Conservation (phyloP, 306 rosid genomes). For the Casuarina equisetifolia region DNA sequence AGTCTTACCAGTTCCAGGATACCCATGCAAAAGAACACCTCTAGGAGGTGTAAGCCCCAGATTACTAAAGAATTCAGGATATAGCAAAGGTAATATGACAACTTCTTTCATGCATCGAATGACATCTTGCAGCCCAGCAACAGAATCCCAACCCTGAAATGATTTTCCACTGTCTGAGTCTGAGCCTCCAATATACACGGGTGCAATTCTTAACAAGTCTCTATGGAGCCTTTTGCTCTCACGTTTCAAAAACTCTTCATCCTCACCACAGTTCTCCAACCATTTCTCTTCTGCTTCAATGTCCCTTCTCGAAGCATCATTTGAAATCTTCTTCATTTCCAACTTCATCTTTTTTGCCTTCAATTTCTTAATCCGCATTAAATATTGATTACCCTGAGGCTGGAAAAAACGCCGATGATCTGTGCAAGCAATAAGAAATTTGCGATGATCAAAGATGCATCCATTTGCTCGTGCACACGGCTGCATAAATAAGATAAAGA, state of each 20-base stretch:
- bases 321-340: constrained; percentile 77
- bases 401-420: constrained; percentile 90
- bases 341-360: constrained; percentile 84
- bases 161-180: constrained; percentile 53
- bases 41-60: constrained; percentile 95
- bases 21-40: constrained; percentile 95
- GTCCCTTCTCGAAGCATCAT: constrained; percentile 79
- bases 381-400: constrained; percentile 71
- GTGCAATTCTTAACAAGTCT: constrained; percentile 92
- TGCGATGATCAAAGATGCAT: constrained; percentile 95
- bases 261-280: constrained; percentile 99
- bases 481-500: constrained; percentile 49
- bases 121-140: constrained; percentile 98
- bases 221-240: constrained; percentile 99
- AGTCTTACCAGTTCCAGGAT: constrained; percentile 99
- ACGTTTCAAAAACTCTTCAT: constrained; percentile 97
- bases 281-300: constrained; percentile 93
- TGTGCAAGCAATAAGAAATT: constrained; percentile 97
- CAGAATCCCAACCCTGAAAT: constrained; percentile 98
- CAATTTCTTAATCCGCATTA: constrained; percentile 67
- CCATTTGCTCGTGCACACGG: constrained; percentile 97
- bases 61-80: constrained; percentile 85
- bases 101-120: constrained; percentile 97
- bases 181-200: constrained; percentile 89
- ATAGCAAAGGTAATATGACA: constrained; percentile 84